A percentile compares a stretch with the other conserved stretches of the same genome.
Conservation (phyloP, 208 protist species). For the Leishmania turanica region DNA sequence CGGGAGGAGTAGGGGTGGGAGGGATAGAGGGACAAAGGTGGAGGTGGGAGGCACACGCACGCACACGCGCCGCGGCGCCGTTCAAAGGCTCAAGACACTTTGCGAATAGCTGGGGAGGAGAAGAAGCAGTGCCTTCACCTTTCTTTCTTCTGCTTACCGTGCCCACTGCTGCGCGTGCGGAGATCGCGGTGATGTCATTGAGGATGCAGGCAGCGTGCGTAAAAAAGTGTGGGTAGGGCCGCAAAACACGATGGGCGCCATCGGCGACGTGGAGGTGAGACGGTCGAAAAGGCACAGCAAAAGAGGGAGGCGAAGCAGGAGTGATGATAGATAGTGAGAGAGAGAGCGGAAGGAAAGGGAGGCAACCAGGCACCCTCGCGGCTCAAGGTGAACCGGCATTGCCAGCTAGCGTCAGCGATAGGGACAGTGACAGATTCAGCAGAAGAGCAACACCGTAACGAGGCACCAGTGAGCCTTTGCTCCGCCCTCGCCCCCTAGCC, state of each 20-base stretch:
- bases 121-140: not conserved
- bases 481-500: too few species aligned
- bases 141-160: not conserved
- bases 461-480: too few species aligned
- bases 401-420: not conserved
- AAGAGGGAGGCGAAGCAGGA: not conserved
- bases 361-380: not conserved
- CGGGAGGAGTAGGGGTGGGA: not conserved
- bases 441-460: not conserved
- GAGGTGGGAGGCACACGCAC: not conserved
- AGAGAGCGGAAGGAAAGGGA: not conserved
- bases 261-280: not conserved
- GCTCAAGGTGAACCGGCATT: not conserved
- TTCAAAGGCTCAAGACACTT: not conserved
- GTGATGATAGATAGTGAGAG: not conserved
- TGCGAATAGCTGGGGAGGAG: not conserved
- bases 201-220: not conserved
- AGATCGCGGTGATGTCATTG: not conserved
- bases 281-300: not conserved
- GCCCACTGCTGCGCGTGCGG: not conserved
- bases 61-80: too few species aligned
- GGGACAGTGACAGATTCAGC: not conserved
- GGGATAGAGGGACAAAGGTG: not conserved
- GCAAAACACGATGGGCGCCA: not conserved
- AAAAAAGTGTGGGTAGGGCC: not conserved